Conservation (phyloP, 495 filamentous ascomycete genomes). For the Terfezia claveryi region DNA sequence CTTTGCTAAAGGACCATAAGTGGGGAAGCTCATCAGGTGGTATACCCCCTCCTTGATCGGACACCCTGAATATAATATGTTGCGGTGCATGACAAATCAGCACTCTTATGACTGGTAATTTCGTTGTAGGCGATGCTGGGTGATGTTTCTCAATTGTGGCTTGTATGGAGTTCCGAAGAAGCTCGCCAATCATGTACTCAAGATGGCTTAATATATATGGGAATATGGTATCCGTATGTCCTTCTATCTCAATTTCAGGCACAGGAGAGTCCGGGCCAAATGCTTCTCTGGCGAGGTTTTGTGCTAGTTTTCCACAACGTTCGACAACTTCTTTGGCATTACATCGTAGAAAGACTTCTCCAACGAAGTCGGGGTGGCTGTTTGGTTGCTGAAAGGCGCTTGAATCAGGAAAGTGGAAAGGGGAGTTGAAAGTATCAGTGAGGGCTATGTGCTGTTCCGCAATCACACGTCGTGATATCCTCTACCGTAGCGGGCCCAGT, state of each 20-base stretch:
- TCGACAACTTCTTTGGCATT: conserved; percentile 76
- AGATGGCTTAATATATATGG: conserved; percentile 91
- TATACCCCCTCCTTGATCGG: conserved; percentile 85
- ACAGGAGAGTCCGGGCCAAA: conserved; percentile 46
- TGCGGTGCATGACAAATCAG: conserved; percentile 84
- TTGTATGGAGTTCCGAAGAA: conserved; percentile 86
- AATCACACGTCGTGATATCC: conserved; percentile 88
- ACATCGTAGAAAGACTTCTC: conserved; percentile 88
- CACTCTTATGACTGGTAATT: conserved; percentile 68
- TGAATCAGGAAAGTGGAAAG: conserved; percentile 74
- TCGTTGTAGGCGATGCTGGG: conserved; percentile 14
- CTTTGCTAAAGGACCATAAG: conserved; percentile 92
- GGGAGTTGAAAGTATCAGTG: conserved; percentile 86
- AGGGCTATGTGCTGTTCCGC: conserved; percentile 92
- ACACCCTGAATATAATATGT: conserved; percentile 90
- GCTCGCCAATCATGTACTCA: conserved; percentile 91
- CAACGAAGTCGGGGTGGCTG: conserved; percentile 64
- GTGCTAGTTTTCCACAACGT: conserved; percentile 50
- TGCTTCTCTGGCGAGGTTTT: conserved; percentile 43
- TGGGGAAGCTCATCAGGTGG: conserved; percentile 65
- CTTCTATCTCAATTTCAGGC: conserved; percentile 64
- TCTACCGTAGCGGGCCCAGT: conserved; percentile 27
- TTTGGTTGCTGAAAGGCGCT: conserved; percentile 30
- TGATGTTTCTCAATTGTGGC: conserved; percentile 54
- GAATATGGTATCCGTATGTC: conserved; percentile 74